Evolutionary conservation across 192 early-diverging fungal species (phyloP).

Genomic region (Pilobolus umbonatus): DNA sequence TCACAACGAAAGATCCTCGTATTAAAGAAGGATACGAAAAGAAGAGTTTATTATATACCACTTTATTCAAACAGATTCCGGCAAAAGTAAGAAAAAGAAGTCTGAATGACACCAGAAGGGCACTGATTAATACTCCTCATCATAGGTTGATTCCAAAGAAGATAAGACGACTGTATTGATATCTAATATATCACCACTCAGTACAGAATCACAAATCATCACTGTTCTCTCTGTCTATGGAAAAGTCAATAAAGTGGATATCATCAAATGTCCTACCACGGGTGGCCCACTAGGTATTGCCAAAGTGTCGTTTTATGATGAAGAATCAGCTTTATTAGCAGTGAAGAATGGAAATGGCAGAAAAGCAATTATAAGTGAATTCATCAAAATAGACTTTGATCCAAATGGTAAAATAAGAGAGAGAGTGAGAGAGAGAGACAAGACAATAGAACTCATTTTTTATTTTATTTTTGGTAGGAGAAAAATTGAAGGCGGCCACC

Average conservation of each 20-base stretch:
- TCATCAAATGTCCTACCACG: constrained; percentile 42
- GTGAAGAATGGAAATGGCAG: constrained; percentile 44
- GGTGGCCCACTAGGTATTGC: constrained; percentile 43
- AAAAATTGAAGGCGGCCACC: not conserved
- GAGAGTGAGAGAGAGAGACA: too few species aligned
- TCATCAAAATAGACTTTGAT: constrained; percentile 39
- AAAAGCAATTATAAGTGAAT: constrained; percentile 3
- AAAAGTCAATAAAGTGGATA: constrained; percentile 38
- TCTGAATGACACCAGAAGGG: not conserved
- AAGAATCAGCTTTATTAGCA: constrained; percentile 37
- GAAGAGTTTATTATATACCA: not conserved
- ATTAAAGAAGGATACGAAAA: not conserved
- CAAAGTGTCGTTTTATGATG: constrained; percentile 35
- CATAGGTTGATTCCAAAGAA: not conserved
- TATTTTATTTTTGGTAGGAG: not conserved
- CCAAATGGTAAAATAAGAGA: constrained; percentile 18
- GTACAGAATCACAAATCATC: constrained; percentile 28
- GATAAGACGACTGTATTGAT: constrained; percentile 23
- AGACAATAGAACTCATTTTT: too few species aligned
- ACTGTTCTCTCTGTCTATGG: constrained; percentile 46
- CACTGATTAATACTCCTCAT: not conserved
- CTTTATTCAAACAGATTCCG: not conserved
- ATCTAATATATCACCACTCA: constrained; percentile 29
- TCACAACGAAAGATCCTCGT: constrained; percentile 8
- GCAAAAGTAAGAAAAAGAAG: not conserved